Evolutionary conservation across 345 rosid genomes (phyloP), one percentile per base, ranked within the genome.

Genomic region (Anacardium occidentale): DNA sequence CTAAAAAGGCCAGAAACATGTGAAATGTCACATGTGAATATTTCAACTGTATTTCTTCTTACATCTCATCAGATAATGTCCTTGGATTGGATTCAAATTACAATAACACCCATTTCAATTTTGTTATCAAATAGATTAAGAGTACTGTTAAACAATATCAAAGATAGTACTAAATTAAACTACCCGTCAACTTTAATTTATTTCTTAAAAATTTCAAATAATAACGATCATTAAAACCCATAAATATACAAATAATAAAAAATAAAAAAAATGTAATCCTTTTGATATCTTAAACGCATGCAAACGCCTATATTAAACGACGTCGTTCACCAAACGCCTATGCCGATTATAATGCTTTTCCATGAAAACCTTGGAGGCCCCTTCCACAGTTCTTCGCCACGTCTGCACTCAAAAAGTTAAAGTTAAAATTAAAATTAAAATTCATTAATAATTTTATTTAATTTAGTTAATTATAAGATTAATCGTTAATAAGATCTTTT

Each of bases 341-440:
- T 90, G 99, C 55, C 90, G 82, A 73, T 87, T 86, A 73, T 86
- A 89, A 67, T 87, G 96, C 82, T 82, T 95, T 84, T 92, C 96
- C 74, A 92, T 62, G 67, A 95, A 81, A 47, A 85, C 85, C 69
- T 80, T 86, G 0, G 97, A 86, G 5, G 99, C 98, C 74, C 98
- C 94, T 74, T 89, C 93, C 64, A 95, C 77, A 17, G 98, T 91
- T 75, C 76, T 89, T 20, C 94, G 89, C 98, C 97, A 92, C 52
- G 96, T 90, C 98, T 90, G 84, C 83, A 64, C 9, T 37, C 52
- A 11, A 7, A 60, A 44, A 40, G 29, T 1, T 48, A 58, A 2
- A 5, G 29, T 13, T 15, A 60, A 44, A 40, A 44, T 1, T 48
- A 58, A 2, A 5, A 45, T 13, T 15, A 53, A 37, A 32, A 34